Evolutionary conservation across 208 protist species (phyloP).

Genomic region (Wallacemonas rigidus): DNA sequence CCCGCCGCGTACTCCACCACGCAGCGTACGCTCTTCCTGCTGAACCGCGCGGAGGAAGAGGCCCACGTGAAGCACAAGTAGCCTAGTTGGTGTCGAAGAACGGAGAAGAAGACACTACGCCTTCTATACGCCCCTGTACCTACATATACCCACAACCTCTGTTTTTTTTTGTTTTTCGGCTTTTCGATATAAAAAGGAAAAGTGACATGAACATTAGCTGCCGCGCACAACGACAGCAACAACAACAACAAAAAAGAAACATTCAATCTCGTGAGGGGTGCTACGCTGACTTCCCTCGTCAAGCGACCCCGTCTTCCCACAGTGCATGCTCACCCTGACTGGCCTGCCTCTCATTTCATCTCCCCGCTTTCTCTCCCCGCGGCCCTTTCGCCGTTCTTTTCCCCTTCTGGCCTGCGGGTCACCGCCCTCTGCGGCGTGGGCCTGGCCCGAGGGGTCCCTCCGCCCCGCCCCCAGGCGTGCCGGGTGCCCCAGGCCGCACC

Average conservation of each 20-base stretch:
- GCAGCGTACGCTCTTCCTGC: slow-evolving; percentile 27
- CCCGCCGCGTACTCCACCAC: slow-evolving; percentile 58
- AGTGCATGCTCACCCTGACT: no score
- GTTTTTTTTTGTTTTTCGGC: no score
- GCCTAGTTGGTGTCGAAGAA: not conserved
- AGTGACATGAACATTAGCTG: slow-evolving; percentile 15
- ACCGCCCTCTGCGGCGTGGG: no score
- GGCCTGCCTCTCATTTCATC: no score
- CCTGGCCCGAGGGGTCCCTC: no score
- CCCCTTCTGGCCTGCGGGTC: no score
- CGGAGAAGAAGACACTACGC: not conserved
- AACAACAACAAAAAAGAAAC: slow-evolving; percentile 21
- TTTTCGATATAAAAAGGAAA: not conserved
- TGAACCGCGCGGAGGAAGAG: slow-evolving; percentile 17
- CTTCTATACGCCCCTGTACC: not conserved
- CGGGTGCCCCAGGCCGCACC: no score
- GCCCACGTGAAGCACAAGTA: not conserved
- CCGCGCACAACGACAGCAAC: slow-evolving; percentile 2
- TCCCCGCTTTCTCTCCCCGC: no score
- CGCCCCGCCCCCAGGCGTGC: no score
- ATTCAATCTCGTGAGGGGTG: not conserved
- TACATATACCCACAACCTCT: not conserved
- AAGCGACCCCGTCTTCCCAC: no score
- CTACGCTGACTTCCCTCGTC: no score
- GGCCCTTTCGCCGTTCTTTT: no score